phyloP scores from a whole-genome alignment of 164 flowering plant species.

The Magnolia officinalis region DNA sequence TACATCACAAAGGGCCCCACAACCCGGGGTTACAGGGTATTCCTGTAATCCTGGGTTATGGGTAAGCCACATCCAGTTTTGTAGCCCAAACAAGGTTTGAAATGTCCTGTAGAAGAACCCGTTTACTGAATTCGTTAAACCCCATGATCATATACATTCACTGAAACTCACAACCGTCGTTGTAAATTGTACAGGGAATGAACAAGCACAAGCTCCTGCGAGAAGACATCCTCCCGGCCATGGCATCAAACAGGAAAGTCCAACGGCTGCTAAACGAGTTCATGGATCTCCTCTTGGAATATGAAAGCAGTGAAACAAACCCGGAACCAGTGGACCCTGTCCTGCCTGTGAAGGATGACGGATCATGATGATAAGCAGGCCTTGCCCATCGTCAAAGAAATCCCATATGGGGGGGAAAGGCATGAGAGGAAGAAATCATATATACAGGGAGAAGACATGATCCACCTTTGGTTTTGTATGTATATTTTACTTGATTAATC shows the following conservation, averaged over 20 bases:
- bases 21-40: too few species aligned
- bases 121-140: too few species aligned
- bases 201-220: conserved; percentile 78
- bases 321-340: conserved; percentile 27
- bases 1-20: too few species aligned
- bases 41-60: too few species aligned
- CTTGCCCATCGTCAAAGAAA: not conserved
- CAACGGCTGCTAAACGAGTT: conserved; percentile 91
- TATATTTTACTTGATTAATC: not conserved
- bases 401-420: not conserved
- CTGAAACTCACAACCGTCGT: not conserved
- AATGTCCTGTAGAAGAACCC: too few species aligned
- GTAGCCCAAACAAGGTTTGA: too few species aligned
- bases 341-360: conserved; percentile 2
- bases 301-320: conserved; percentile 45
- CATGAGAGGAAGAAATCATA: not conserved
- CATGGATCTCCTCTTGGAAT: conserved; percentile 88
- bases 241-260: conserved; percentile 95
- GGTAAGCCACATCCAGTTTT: too few species aligned
- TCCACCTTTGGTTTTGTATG: not conserved
- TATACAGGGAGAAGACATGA: not conserved
- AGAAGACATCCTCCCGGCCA: conserved; percentile 97
- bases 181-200: conserved; percentile 60
- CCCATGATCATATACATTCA: too few species aligned
- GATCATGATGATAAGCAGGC: not conserved